These are phyloP conservation scores for Exophiala alcalophila DNA, from an alignment of 2,329 filamentous ascomycete genomes.

Conservation along the genomic window DNA sequence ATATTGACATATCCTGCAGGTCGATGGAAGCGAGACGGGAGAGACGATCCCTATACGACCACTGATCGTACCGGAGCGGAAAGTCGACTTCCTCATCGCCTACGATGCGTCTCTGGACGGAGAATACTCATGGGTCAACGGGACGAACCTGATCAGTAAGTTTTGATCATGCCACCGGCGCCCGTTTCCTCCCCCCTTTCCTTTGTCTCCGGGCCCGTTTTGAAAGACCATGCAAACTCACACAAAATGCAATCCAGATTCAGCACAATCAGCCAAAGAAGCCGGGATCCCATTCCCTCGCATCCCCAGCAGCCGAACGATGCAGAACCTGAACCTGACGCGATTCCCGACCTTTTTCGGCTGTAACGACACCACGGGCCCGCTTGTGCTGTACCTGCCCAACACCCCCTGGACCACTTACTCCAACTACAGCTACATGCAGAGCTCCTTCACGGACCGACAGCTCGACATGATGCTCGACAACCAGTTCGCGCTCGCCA, in stretches of 20 bases:
- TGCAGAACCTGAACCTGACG: constrained; percentile 21
- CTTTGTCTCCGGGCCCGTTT: neutral
- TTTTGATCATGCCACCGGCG: too few relatives aligned
- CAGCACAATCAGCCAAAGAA: neutral
- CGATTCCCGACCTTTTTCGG: constrained; percentile 29
- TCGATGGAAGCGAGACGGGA: constrained; percentile 36
- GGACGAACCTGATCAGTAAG: constrained; percentile 13
- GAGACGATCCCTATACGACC: constrained; percentile 31
- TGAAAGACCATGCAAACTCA: too few relatives aligned
- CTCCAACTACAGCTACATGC: constrained; percentile 18
- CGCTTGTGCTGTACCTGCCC: constrained; percentile 31
- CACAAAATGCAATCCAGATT: too few relatives aligned
- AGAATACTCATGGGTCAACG: constrained; percentile 15
- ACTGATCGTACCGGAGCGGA: constrained; percentile 10
- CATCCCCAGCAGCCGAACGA: constrained; percentile 1
- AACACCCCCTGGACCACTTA: constrained; percentile 29
- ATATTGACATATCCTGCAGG: constrained; percentile 24
- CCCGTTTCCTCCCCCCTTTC: neutral
- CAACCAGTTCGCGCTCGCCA: constrained; percentile 84
- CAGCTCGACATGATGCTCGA: constrained; percentile 75
- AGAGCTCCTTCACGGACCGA: constrained; percentile 15
- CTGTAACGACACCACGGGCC: constrained; percentile 25
- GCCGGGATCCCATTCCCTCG: neutral
- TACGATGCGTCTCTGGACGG: constrained; percentile 9
- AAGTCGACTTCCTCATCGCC: constrained; percentile 19